A percentile compares a stretch with the other conserved stretches of the same genome.
Conservation (phyloP, 2,329 filamentous ascomycete genomes). For the Epichloe aotearoae region DNA sequence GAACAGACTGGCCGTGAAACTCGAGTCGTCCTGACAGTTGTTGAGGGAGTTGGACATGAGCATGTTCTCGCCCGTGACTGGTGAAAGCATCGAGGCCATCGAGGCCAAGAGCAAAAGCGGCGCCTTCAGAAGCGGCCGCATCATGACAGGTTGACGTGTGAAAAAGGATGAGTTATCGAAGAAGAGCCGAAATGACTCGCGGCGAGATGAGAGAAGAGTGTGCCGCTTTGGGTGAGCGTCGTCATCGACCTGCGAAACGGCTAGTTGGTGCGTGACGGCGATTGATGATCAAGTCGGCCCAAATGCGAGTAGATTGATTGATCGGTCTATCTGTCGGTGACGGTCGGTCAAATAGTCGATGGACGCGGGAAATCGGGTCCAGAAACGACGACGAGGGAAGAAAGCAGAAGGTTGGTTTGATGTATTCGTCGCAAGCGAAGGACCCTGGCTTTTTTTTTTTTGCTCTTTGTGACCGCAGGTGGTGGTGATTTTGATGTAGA, state of each 20-base stretch:
- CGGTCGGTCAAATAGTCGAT: background rate
- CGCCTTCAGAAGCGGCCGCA: conserved; percentile 33
- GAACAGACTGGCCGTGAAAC: conserved; percentile 80
- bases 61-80: conserved; percentile 47
- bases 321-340: background rate
- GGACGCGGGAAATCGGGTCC: background rate
- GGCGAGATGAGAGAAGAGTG: background rate
- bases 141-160: conserved; percentile 15
- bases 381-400: background rate
- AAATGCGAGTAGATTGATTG: background rate
- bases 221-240: background rate
- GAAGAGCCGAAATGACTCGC: background rate
- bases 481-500: background rate
- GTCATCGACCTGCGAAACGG: conserved; percentile 3
- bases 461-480: background rate
- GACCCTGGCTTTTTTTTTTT: background rate
- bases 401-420: background rate
- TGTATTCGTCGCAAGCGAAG: background rate
- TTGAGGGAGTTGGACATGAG: conserved; percentile 76
- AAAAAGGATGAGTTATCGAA: background rate
- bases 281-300: too few relatives aligned
- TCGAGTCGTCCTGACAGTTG: conserved; percentile 70
- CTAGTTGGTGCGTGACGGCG: background rate
- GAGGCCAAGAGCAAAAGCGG: conserved; percentile 33
- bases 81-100: conserved; percentile 28